These are phyloP conservation scores for Geosmithia flava DNA, from an alignment of 2,329 filamentous ascomycete genomes.

Conservation along the genomic window DNA sequence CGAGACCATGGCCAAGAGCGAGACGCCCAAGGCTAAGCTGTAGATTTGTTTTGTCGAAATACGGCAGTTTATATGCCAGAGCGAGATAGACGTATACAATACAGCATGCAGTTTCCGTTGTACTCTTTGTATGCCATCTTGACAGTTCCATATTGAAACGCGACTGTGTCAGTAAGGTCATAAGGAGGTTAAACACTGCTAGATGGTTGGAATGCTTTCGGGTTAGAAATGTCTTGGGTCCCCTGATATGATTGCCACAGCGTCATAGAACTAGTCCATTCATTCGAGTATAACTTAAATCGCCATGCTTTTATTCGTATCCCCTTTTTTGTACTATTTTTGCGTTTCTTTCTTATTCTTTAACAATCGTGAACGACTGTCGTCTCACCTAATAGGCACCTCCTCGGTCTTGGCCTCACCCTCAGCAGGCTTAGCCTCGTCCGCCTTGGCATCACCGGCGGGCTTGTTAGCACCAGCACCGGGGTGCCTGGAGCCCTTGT, in stretches of 20 bases:
- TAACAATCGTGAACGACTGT: neutral
- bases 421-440: neutral
- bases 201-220: no score
- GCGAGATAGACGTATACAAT: neutral
- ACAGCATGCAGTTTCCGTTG: no score
- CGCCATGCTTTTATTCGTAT: neutral
- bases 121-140: no score
- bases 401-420: neutral
- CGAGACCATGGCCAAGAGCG: conserved; percentile 68
- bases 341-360: neutral
- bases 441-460: neutral
- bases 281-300: no score
- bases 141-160: no score
- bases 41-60: conserved; percentile 18
- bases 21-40: conserved; percentile 39
- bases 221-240: no score
- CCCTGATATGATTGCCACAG: no score
- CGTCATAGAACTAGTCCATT: no score
- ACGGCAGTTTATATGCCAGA: no score
- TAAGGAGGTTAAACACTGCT: no score
- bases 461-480: conserved; percentile 15
- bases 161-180: no score
- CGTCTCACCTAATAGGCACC: conserved; percentile 1
- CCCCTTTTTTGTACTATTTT: neutral
- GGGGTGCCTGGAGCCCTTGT: conserved; percentile 57